phyloP scores from a whole-genome alignment of 805 yeast species.

The Yarrowia sp. region DNA sequence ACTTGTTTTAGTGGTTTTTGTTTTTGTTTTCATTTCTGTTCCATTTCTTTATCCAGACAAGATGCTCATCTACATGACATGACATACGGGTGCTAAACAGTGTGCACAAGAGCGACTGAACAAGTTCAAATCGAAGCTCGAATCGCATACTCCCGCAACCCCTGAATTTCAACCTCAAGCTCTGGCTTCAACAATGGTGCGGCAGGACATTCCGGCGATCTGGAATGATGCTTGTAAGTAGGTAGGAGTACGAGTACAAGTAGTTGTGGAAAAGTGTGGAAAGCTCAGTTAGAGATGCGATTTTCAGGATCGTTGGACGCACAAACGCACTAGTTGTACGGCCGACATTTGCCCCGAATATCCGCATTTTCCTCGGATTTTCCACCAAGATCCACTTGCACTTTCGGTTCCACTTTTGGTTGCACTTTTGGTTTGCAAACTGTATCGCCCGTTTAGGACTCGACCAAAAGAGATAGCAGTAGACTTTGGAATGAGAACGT shows the following conservation, averaged over 20 bases:
- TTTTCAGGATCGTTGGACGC: no score
- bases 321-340: no score
- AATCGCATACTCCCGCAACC: slow-evolving; percentile 9
- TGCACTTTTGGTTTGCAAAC: neutral
- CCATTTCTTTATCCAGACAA: no score
- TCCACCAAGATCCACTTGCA: neutral
- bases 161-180: slow-evolving; percentile 16
- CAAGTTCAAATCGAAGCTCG: neutral
- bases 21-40: neutral
- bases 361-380: no score
- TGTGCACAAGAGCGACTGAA: no score
- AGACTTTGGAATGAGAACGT: slow-evolving; percentile 9
- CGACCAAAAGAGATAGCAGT: slow-evolving; percentile 14
- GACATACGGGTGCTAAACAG: neutral
- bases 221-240: slow-evolving; percentile 21
- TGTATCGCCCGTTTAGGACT: neutral
- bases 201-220: slow-evolving; percentile 36
- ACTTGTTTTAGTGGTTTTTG: no score
- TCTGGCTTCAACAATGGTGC: slow-evolving; percentile 24
- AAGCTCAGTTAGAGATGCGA: no score
- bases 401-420: neutral
- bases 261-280: no score
- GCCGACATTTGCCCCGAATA: no score
- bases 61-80: slow-evolving; percentile 5
- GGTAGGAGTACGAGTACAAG: no score